Percentiles rank a stretch among this genome's conserved stretches.
phyloP scores from a whole-genome alignment of 805 yeast species.

The Monosporozyma servazzii region DNA sequence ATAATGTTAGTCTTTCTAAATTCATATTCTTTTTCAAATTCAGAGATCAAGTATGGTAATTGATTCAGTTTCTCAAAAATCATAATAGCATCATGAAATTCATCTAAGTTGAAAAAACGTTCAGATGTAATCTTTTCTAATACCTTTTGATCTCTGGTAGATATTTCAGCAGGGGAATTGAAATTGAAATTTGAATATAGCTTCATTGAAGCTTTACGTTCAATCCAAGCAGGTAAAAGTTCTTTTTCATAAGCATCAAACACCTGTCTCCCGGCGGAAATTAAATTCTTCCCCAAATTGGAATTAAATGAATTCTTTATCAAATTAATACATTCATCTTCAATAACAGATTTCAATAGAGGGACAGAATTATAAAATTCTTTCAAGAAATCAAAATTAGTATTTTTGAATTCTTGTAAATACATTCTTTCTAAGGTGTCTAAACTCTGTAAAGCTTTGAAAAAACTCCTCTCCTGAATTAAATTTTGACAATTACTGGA shows the following conservation, averaged over 20 bases:
- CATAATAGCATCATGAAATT: constrained; percentile 71
- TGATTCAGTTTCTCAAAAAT: constrained; percentile 71
- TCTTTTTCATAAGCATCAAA: constrained; percentile 47
- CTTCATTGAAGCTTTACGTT: constrained; percentile 48
- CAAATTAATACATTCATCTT: constrained; percentile 61
- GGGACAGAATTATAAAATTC: constrained; percentile 73
- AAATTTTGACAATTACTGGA: constrained; percentile 80
- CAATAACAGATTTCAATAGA: constrained; percentile 58
- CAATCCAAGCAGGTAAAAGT: constrained; percentile 46
- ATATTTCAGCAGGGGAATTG: constrained; percentile 77
- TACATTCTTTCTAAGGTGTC: constrained; percentile 66
- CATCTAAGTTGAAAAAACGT: constrained; percentile 48
- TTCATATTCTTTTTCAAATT: constrained; percentile 62
- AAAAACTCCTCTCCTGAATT: constrained; percentile 64
- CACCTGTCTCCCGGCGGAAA: constrained; percentile 32
- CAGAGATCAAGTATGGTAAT: constrained; percentile 47
- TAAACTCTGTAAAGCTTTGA: constrained; percentile 75
- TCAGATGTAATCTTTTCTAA: constrained; percentile 30
- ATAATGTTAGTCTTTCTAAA: constrained; percentile 62
- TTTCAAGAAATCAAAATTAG: constrained; percentile 54
- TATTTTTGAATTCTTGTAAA: constrained; percentile 58
- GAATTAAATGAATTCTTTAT: constrained; percentile 56
- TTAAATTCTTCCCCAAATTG: constrained; percentile 52
- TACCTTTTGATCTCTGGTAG: constrained; percentile 55
- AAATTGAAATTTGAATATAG: constrained; percentile 43